Evolutionary conservation across 495 filamentous ascomycete species (phyloP), one percentile per base, ranked within the genome.

Genomic region (Annulohypoxylon stygium): DNA sequence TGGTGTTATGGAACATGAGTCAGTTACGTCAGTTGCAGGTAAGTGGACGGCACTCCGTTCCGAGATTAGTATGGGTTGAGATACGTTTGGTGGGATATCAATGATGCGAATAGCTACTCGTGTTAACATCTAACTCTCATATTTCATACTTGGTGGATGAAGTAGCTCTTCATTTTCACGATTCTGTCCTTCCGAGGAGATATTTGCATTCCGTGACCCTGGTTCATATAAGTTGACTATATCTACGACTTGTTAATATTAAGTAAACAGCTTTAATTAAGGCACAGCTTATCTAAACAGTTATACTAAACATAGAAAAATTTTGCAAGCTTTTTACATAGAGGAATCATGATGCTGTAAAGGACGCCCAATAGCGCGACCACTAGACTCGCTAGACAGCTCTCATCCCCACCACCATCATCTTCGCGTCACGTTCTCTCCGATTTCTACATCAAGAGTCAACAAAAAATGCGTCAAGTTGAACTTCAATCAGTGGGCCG

Each of bases 351-450:
- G 53, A 61, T 69, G 2, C 25, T 23, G 30, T 61, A 18, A 11
- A 36, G 9, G 25, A 18, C 34, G 10, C 6, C 18, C 55, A 50
- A 20, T 68, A 53, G 65, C 10, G 47, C 39, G 14, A 16, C 26
- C 55, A 33, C 10, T 61, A 54, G 25, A 6, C 7, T 14, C 51
- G 53, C 30, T 61, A 47, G 58, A 54, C 6, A 41, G 36, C 34
- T 39, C 20, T 60, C 36, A 7, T 20, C 18, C n/a, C 2, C 30
- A 43, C 14, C 12, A n/a, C 47, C 43, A 53, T 70, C 67, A 70
- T 70, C 6, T 36, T 39, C 9, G 16, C 59, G 53, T 70, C 67
- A 70, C 18, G 39, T 16, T 14, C 39, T 41, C n/a, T n/a, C 51
- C 11, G n/a, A 41, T 11, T 48, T 65, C 3, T 0, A 47, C 43